phyloP scores from a whole-genome alignment of 108 stramenopile genomes.

The Stephanodiscus triporus region DNA sequence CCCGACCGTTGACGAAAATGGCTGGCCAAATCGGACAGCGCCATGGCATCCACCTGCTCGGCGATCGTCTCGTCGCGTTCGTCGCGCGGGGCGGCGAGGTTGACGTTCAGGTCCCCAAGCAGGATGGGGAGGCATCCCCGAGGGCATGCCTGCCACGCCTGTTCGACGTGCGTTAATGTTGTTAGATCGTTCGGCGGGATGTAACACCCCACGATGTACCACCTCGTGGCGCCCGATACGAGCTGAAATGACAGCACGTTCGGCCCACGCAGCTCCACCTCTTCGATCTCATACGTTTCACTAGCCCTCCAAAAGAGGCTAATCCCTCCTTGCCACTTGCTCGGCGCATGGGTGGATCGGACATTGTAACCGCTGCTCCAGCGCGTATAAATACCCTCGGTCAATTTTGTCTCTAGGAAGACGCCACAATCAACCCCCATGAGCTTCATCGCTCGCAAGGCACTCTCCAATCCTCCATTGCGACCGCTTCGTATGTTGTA shows the following conservation, averaged over 20 bases:
- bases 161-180: neutral
- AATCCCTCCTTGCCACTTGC: conserved; percentile 17
- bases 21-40: neutral
- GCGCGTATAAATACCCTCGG: neutral
- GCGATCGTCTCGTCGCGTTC: neutral
- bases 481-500: conserved; percentile 10
- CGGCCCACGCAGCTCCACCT: neutral
- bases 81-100: neutral
- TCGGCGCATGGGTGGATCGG: neutral
- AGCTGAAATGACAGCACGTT: conserved; percentile 11
- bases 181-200: conserved; percentile 3
- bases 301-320: conserved; percentile 6
- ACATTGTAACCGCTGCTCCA: conserved; percentile 3
- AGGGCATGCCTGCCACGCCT: conserved; percentile 2
- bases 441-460: conserved; percentile 3
- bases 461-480: conserved; percentile 13
- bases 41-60: conserved; percentile 7
- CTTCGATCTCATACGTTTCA: conserved; percentile 7
- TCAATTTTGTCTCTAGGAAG: conserved; percentile 14
- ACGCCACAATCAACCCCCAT: conserved; percentile 8
- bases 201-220: neutral
- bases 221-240: neutral
- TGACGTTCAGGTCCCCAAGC: conserved; percentile 1
- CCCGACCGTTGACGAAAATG: conserved; percentile 5
- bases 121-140: neutral